Percentiles rank a stretch among this genome's conserved stretches.
Evolutionary conservation across 805 yeast genomes (phyloP).

Genomic region (Teunomyces panamensis): DNA sequence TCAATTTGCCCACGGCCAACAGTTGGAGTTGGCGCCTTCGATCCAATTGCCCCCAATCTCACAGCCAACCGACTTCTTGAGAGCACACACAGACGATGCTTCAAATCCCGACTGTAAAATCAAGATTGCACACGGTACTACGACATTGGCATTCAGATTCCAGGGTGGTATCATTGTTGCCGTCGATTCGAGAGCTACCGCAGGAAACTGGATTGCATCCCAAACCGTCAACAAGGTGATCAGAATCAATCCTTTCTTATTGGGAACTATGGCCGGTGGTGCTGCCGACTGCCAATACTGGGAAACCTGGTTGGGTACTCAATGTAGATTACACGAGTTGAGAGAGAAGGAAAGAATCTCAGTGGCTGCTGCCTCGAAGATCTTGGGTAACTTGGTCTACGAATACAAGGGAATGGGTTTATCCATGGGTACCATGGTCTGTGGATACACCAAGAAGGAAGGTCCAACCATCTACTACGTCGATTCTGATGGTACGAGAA

Average conservation of each 20-base stretch:
- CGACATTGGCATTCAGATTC: slow-evolving; percentile 93
- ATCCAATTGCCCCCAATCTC: slow-evolving; percentile 79
- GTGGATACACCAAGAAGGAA: slow-evolving; percentile 93
- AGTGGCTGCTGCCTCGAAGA: slow-evolving; percentile 96
- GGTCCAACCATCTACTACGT: slow-evolving; percentile 96
- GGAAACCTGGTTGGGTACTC: slow-evolving; percentile 99
- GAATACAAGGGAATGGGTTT: slow-evolving; percentile 97
- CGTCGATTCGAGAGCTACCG: slow-evolving; percentile 97
- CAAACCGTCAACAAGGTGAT: slow-evolving; percentile 97
- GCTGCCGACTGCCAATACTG: slow-evolving; percentile 99
- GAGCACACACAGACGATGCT: slow-evolving; percentile 98
- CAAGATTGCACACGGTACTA: slow-evolving; percentile 98
- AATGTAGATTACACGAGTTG: slow-evolving; percentile 91
- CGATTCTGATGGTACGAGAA: slow-evolving; percentile 94
- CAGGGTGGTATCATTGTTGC: slow-evolving; percentile 95
- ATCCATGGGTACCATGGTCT: slow-evolving; percentile 98
- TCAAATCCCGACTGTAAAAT: slow-evolving; percentile 90
- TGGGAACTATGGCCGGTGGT: slow-evolving; percentile 99
- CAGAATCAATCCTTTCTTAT: slow-evolving; percentile 88
- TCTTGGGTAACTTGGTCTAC: slow-evolving; percentile 84
- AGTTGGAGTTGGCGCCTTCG: slow-evolving; percentile 52
- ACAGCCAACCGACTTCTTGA: slow-evolving; percentile 84
- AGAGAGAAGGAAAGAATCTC: slow-evolving; percentile 92
- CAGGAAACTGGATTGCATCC: slow-evolving; percentile 97
- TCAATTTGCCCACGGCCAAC: slow-evolving; percentile 15